Evolutionary conservation across 2,329 filamentous ascomycete genomes (phyloP).

Genomic region (Claviceps sp.): DNA sequence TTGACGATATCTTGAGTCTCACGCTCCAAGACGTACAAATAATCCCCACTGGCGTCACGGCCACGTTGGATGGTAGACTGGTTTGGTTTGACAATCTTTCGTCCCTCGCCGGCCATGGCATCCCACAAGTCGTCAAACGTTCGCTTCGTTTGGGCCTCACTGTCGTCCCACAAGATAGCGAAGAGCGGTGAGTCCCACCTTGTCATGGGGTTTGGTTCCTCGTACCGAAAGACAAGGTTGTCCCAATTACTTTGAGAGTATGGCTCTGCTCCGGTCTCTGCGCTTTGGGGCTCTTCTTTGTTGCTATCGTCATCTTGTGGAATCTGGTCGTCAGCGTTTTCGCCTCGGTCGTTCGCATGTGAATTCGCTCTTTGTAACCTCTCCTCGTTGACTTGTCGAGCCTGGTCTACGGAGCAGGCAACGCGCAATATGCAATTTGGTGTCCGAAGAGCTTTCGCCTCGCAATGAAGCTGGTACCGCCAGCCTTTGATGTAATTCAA

Average conservation of each 20-base stretch:
- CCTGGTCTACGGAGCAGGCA: conserved; percentile 39
- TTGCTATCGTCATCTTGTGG: background rate
- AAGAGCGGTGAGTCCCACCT: conserved; percentile 78
- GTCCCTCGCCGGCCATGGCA: conserved; percentile 47
- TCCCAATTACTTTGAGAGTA: conserved; percentile 54
- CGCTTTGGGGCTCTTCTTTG: background rate
- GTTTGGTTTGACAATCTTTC: conserved; percentile 58
- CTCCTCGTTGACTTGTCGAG: conserved; percentile 44
- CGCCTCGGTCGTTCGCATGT: conserved; percentile 1
- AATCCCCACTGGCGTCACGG: conserved; percentile 54
- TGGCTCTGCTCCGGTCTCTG: conserved; percentile 17
- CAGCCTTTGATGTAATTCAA: conserved; percentile 86
- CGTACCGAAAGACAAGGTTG: conserved; percentile 68
- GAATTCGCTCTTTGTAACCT: conserved; percentile 27
- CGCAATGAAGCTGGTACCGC: conserved; percentile 75
- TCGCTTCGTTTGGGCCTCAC: conserved; percentile 38
- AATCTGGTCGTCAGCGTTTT: conserved; percentile 4
- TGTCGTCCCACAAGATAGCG: conserved; percentile 64
- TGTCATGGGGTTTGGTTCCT: conserved; percentile 76
- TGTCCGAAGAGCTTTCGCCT: conserved; percentile 67
- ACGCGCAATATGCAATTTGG: conserved; percentile 61
- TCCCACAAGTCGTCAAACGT: conserved; percentile 63
- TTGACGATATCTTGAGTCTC: conserved; percentile 66
- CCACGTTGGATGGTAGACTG: conserved; percentile 55
- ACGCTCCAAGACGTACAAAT: conserved; percentile 67